phyloP scores from a whole-genome alignment of 768 basidiomycete species.

The Pulveroboletus sp. region DNA sequence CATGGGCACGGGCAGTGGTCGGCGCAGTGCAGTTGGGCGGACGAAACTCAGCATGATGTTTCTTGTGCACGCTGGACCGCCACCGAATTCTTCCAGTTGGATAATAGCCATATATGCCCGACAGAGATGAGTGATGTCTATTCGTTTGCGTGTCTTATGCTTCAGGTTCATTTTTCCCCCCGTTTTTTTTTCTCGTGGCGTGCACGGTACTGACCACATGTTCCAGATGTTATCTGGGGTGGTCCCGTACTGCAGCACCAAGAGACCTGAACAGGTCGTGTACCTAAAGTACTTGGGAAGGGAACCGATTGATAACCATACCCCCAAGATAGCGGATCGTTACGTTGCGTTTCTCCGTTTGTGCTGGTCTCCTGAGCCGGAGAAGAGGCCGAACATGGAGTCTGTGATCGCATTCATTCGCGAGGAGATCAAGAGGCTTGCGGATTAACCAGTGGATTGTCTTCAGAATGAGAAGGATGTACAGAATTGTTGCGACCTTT shows the following conservation, averaged over 20 bases:
- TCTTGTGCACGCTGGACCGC: conserved; percentile 12
- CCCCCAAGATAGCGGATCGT: conserved; percentile 1
- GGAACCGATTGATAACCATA: conserved; percentile 11
- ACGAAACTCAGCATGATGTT: too few species aligned
- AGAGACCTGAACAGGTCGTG: conserved; percentile 10
- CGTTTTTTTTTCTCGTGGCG: background rate
- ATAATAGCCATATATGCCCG: background rate
- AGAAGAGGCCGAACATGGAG: conserved; percentile 11
- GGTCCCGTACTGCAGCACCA: conserved; percentile 8
- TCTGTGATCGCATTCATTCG: background rate
- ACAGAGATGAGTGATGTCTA: conserved; percentile 16
- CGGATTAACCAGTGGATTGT: background rate
- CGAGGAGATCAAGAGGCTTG: conserved; percentile 1
- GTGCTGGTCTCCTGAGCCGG: conserved; percentile 11
- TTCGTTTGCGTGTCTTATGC: conserved; percentile 15
- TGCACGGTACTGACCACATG: background rate
- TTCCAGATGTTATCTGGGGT: conserved; percentile 7
- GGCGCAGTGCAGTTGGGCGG: too few species aligned
- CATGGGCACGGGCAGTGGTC: too few species aligned
- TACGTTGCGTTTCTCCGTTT: conserved; percentile 4
- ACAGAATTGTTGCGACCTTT: too few species aligned
- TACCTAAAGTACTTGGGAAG: conserved; percentile 13
- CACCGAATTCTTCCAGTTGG: conserved; percentile 6
- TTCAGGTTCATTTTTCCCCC: conserved; percentile 7
- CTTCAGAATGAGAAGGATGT: background rate